Conservation (phyloP, 495 filamentous ascomycete species). For the Podospora australis region DNA sequence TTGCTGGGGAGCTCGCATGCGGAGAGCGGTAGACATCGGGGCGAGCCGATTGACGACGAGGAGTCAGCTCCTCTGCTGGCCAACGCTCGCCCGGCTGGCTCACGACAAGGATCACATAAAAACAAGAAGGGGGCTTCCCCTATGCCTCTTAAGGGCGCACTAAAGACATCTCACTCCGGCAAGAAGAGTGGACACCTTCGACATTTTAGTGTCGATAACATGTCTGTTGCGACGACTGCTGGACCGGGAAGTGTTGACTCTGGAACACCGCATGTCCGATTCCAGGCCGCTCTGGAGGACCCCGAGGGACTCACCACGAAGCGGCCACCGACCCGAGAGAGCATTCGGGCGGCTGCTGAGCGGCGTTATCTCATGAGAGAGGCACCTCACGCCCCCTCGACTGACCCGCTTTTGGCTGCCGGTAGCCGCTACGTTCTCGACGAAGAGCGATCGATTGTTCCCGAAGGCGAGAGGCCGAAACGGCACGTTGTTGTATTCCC, state of each 20-base stretch:
- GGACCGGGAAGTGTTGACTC: constrained; percentile 11
- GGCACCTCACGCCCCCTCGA: constrained; percentile 22
- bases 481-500: constrained; percentile 26
- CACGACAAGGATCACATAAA: neutral
- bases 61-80: constrained; percentile 22
- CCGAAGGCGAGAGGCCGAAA: constrained; percentile 8
- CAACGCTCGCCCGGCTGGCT: neutral
- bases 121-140: too few relatives aligned
- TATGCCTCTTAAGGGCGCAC: neutral
- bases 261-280: constrained; percentile 16
- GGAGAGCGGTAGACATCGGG: neutral
- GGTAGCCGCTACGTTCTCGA: constrained; percentile 27
- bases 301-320: neutral
- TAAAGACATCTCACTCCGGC: neutral
- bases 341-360: constrained; percentile 8
- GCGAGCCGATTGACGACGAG: constrained; percentile 10
- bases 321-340: neutral
- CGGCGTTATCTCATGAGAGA: constrained; percentile 25
- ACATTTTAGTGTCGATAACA: constrained; percentile 28
- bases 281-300: constrained; percentile 22
- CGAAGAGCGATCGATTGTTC: constrained; percentile 8
- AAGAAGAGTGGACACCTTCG: constrained; percentile 14
- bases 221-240: constrained; percentile 19
- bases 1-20: constrained; percentile 17
- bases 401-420: constrained; percentile 25